Percentiles rank a stretch among this genome's conserved stretches.
phyloP scores from a whole-genome alignment of 257 asterid species.

The Solanum okadae region DNA sequence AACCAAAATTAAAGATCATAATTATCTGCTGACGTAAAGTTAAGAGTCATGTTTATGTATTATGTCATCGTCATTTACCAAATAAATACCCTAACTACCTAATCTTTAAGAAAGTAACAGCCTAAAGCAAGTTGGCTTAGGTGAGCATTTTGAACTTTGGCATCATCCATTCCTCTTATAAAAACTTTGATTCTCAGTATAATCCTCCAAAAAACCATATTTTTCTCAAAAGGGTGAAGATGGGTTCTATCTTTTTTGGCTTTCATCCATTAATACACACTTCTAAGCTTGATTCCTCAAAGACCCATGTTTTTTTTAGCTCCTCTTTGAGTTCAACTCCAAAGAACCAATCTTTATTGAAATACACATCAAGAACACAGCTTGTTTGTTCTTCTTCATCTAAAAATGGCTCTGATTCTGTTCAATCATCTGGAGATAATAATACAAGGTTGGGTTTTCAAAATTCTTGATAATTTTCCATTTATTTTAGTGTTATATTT shows the following conservation, averaged over 20 bases:
- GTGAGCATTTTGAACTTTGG: no score
- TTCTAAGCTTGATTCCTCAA: slow-evolving; percentile 19
- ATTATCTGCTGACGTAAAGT: fast-evolving
- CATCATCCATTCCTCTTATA: no score
- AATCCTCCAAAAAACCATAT: no score
- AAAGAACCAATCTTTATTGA: slow-evolving; percentile 10
- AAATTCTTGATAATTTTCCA: not conserved
- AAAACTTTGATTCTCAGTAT: no score
- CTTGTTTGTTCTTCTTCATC: slow-evolving; percentile 30
- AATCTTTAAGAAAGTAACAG: no score
- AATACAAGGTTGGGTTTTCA: slow-evolving; percentile 30
- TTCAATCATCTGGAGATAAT: slow-evolving; percentile 15
- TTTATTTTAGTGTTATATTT: not conserved
- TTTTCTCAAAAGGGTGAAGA: not conserved
- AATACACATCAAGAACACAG: not conserved
- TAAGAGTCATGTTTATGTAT: no score
- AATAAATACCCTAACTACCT: no score
- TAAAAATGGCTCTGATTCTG: slow-evolving; percentile 15
- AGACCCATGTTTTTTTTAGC: slow-evolving; percentile 7
- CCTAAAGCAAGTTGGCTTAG: no score
- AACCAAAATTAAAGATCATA: no score
- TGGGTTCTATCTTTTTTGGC: slow-evolving; percentile 26
- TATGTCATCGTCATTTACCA: no score
- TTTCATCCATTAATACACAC: slow-evolving; percentile 21
- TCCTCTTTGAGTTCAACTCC: not conserved